Evolutionary conservation across 2,329 filamentous ascomycete species (phyloP).

Genomic region (Lasiodiplodia gonubiensis): DNA sequence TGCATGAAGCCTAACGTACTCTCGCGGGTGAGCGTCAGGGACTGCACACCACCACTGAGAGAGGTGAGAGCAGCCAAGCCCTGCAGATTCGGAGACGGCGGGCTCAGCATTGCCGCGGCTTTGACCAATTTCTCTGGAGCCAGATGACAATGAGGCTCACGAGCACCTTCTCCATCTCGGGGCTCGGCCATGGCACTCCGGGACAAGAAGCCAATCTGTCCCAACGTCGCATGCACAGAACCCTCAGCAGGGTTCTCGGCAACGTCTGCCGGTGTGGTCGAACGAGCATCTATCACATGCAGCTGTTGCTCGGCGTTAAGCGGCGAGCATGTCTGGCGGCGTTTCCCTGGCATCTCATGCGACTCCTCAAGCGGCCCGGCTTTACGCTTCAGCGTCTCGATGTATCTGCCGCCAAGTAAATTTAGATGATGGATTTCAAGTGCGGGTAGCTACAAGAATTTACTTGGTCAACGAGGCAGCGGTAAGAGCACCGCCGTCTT

Average conservation of each 20-base stretch:
- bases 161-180: background rate
- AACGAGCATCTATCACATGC: too few species aligned
- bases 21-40: background rate
- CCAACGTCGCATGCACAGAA: background rate
- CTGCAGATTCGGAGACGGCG: background rate
- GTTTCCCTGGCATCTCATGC: background rate
- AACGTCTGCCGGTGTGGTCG: too few species aligned
- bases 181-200: slow-evolving; percentile 1
- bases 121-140: background rate
- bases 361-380: background rate
- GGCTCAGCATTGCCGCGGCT: background rate
- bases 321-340: background rate
- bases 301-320: too few species aligned
- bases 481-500: background rate
- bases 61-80: background rate
- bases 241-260: background rate
- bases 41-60: too few species aligned
- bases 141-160: background rate
- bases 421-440: too few species aligned
- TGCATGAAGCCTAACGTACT: background rate
- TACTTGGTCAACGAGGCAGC: background rate
- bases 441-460: background rate
- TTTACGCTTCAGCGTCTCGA: slow-evolving; percentile 1
- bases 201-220: background rate
- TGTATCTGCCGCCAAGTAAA: background rate